These are phyloP conservation scores for Lepidium aucheri DNA, from an alignment of 345 rosid genomes.

Conservation along the genomic window DNA sequence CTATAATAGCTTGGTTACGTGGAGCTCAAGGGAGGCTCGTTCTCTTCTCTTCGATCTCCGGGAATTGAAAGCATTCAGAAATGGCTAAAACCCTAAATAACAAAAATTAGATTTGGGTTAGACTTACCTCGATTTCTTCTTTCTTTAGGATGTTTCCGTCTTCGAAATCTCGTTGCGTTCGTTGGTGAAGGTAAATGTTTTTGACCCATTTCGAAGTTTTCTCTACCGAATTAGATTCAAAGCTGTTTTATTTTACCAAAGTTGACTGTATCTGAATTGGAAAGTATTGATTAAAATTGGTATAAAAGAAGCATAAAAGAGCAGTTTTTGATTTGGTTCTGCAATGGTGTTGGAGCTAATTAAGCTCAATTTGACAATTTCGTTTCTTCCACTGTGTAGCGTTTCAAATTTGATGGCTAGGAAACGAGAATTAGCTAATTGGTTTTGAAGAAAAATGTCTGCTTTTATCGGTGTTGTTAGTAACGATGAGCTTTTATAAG, in stretches of 20 bases:
- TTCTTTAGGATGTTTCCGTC: neutral
- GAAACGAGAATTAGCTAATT: too few relatives aligned
- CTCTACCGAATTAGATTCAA: neutral
- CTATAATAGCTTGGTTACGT: slow-evolving; percentile 7
- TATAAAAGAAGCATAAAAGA: neutral
- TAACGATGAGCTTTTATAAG: too few relatives aligned
- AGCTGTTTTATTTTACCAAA: neutral
- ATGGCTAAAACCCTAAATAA: neutral
- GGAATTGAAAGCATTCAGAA: neutral
- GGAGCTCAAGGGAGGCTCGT: slow-evolving; percentile 8
- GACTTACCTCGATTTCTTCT: neutral
- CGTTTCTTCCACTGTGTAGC: too few relatives aligned
- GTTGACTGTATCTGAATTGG: neutral
- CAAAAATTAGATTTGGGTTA: neutral
- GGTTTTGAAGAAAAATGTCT: neutral
- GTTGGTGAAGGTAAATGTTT: neutral
- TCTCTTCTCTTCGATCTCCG: neutral
- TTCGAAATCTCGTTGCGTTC: neutral
- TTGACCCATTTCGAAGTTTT: neutral
- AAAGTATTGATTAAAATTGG: neutral
- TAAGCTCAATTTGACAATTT: neutral
- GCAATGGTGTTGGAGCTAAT: neutral
- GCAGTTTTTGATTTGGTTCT: neutral
- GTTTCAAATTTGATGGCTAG: too few relatives aligned
- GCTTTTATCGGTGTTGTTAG: neutral